Evolutionary conservation across 768 basidiomycete species (phyloP), one percentile per base, ranked within the genome.

Genomic region (Collybiopsis luxurians): DNA sequence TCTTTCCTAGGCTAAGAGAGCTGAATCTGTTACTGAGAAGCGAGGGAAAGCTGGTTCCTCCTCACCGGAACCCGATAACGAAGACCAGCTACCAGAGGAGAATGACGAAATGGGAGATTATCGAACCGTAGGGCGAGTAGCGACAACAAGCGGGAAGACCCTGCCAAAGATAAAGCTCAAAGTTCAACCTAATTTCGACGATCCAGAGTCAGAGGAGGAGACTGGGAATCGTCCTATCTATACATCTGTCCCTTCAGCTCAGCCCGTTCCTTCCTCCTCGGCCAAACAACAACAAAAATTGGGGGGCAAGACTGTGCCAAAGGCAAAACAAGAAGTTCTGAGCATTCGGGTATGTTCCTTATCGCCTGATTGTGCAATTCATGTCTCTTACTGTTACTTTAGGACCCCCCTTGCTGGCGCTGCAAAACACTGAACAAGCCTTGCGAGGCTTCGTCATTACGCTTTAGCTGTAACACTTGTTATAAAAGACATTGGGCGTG

Each of bases 401-500:
- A 45, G 53, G 53, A 54, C 11, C 53, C 53, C n/a, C 53, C 53
- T 12, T 54, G 53, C 43, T 54, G 53, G 53, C 26, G 53, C 13
- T 54, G 53, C 40, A 54, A 54, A 45, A 15, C 39, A 4, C 53
- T 54, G 23, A 28, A 54, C 31, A 45, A 54, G 30, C 53, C 51
- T 17, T 54, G 53, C 21, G 40, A 54, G 19, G 26, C 42, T 2
- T 54, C 53, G 19, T 54, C 53, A 27, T 24, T 54, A 6, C 40
- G 53, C 4, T 54, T 45, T n/a, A 40, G 36, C 3, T 54, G 53
- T 23, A 54, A 40, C 13, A 54, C 42, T 15, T 54, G 53, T 21
- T 54, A 54, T 38, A 54, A 54, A 21, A 36, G 53, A 26, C 53
- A 54, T 40, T 54, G 53, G 53, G 53, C 53, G 3, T 54, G 53